Evolutionary conservation across 1,139 yeast species (phyloP), one percentile per base, ranked within the genome.

Genomic region (Debaryomyces fabryi): DNA sequence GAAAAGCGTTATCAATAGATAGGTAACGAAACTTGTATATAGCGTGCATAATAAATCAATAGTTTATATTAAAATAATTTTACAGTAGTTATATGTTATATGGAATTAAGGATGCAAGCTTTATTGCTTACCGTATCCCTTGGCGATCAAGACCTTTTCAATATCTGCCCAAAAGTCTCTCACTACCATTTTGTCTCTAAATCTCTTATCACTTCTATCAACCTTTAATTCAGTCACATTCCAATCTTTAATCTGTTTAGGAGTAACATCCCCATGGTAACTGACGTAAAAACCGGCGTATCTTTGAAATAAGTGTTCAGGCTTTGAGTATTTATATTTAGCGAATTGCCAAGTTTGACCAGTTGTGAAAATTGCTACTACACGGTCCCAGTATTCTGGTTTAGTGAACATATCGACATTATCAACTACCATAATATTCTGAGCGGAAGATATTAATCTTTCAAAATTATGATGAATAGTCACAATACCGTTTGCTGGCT

Each of bases 341-440:
- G 88, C 82, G 68, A 93, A 89, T 69, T 93, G 99, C 99, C 99
- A 93, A 46, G 86, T 79, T 70, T 93, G 99, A 15, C 99, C 99
- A 2, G 98, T 93, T 13, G 97, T 93, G 71, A 93, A 88, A 25
- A 93, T 89, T 0, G 96, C 98, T 44, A 93, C 88, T 1, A 95
- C 97, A 50, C 99, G 79, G 59, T 86, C 90, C 99, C 99, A 93
- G 68, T 95, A 91, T 62, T 93, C 99, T 3, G 96, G 96, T 63
- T 91, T 92, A 23, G 88, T 85, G 72, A 93, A 92, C 67, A 85
- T 81, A 48, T 91, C 96, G 6, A 91, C 91, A 51, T 88, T 88
- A 63, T 89, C 96, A 23, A 91, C 97, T 45, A 93, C 88, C 59
- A 88, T 78, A 57, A 88, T 86, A 46, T 82, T 80, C 45, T 73